Percentiles rank a stretch among this genome's conserved stretches.
phyloP scores from a whole-genome alignment of 2,329 filamentous ascomycete genomes.

The Magnaporthales sp. region DNA sequence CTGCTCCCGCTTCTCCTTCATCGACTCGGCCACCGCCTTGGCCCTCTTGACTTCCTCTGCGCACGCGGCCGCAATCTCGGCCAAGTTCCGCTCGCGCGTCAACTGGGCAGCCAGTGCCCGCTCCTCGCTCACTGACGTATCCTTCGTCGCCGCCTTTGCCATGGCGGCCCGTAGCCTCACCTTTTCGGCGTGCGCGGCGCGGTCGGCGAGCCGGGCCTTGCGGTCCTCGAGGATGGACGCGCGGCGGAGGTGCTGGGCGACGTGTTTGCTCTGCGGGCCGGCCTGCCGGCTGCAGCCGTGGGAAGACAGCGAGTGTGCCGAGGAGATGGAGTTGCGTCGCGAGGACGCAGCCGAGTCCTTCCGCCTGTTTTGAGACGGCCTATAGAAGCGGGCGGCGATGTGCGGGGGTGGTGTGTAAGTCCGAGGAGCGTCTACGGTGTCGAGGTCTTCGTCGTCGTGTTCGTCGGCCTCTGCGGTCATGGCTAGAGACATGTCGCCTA shows the following conservation, averaged over 20 bases:
- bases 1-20: slow-evolving; percentile 71
- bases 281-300: slow-evolving; percentile 39
- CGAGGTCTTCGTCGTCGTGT: slow-evolving; percentile 5
- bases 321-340: slow-evolving; percentile 72
- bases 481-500: slow-evolving; percentile 13
- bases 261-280: slow-evolving; percentile 63
- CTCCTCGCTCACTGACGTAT: slow-evolving; percentile 62
- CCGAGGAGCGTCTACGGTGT: slow-evolving; percentile 15
- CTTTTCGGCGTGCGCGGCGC: slow-evolving; percentile 76
- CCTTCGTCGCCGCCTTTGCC: slow-evolving; percentile 59
- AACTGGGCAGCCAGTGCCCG: slow-evolving; percentile 68
- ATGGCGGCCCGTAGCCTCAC: slow-evolving; percentile 68
- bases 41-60: slow-evolving; percentile 77
- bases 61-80: slow-evolving; percentile 72
- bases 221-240: slow-evolving; percentile 75
- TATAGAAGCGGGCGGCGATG: slow-evolving; percentile 72
- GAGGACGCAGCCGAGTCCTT: slow-evolving; percentile 72
- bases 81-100: slow-evolving; percentile 70
- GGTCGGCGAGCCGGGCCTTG: slow-evolving; percentile 69
- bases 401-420: slow-evolving; percentile 61
- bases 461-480: slow-evolving; percentile 14
- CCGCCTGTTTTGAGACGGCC: slow-evolving; percentile 53
- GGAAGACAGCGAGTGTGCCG: slow-evolving; percentile 62
- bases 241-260: slow-evolving; percentile 71
- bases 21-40: slow-evolving; percentile 73